phyloP scores from a whole-genome alignment of 495 filamentous ascomycete genomes.

The Penicillium roqueforti region DNA sequence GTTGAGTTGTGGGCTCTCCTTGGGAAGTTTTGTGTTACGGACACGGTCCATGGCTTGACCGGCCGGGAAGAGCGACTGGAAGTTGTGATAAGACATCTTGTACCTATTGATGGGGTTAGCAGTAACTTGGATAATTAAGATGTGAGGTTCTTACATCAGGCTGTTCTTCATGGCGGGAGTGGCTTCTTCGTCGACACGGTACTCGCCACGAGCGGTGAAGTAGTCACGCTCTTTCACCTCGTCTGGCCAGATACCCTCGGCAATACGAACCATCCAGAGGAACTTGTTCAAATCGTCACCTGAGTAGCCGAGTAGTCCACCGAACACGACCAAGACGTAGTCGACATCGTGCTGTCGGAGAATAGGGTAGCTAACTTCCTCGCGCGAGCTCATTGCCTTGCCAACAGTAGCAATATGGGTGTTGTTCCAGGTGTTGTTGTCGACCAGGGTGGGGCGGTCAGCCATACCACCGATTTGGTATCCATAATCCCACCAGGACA shows the following conservation, averaged over 20 bases:
- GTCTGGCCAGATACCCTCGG: conserved; percentile 98
- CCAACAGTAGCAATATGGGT: conserved; percentile 99
- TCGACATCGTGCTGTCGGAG: conserved; percentile 98
- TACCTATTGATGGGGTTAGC: conserved; percentile 64
- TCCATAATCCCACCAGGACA: conserved; percentile 99
- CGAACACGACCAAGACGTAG: conserved; percentile 96
- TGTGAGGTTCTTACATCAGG: conserved; percentile 73
- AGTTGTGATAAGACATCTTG: conserved; percentile 99
- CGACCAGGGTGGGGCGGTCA: conserved; percentile 92
- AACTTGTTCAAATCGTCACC: conserved; percentile 99
- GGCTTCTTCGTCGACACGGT: conserved; percentile 87
- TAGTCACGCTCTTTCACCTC: conserved; percentile 97
- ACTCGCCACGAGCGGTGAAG: conserved; percentile 94
- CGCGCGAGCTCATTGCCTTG: conserved; percentile 96
- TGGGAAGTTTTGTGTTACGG: conserved; percentile 73
- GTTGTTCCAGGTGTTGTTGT: conserved; percentile 99
- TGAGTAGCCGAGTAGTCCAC: conserved; percentile 95
- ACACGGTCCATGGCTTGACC: conserved; percentile 93
- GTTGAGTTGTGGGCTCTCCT: conserved; percentile 78
- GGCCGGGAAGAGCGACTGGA: conserved; percentile 81
- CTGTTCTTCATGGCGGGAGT: conserved; percentile 99
- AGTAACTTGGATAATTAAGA: conserved; percentile 3
- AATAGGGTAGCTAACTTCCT: conserved; percentile 98
- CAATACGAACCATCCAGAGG: conserved; percentile 99
- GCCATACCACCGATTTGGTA: conserved; percentile 99